These are phyloP conservation scores for Linanthus parryae DNA, from an alignment of 148 eudicot genomes.

Conservation along the genomic window DNA sequence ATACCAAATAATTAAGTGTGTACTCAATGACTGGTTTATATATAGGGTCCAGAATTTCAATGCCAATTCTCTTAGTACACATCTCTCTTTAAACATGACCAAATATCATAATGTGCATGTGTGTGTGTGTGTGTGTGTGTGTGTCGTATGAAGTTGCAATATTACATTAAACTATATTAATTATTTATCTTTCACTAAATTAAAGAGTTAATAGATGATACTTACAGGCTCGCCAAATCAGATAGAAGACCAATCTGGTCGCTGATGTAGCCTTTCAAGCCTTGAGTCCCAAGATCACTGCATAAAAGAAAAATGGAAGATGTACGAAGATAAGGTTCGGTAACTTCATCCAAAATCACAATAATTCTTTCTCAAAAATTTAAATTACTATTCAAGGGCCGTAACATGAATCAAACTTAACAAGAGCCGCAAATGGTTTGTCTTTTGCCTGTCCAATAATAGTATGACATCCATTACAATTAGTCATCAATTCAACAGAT, in stretches of 20 bases:
- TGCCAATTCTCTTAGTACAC: neutral
- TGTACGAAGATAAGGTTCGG: no score
- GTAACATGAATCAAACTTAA: no score
- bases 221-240: constrained; percentile 92
- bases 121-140: neutral
- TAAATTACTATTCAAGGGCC: no score
- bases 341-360: no score
- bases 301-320: neutral
- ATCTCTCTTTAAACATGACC: neutral
- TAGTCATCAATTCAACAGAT: no score
- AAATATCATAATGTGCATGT: no score
- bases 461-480: no score
- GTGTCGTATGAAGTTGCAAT: neutral
- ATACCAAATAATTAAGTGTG: neutral
- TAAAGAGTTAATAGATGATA: constrained; percentile 19
- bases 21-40: neutral
- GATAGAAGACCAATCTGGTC: constrained; percentile 62
- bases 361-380: no score
- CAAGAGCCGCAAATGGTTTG: no score
- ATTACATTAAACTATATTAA: neutral
- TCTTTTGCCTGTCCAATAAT: no score
- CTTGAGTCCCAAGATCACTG: constrained; percentile 94
- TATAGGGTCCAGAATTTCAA: neutral
- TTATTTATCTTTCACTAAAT: neutral
- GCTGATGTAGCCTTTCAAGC: constrained; percentile 78